phyloP scores from a whole-genome alignment of 2,329 filamentous ascomycete genomes.

The Aaosphaeria arxii region DNA sequence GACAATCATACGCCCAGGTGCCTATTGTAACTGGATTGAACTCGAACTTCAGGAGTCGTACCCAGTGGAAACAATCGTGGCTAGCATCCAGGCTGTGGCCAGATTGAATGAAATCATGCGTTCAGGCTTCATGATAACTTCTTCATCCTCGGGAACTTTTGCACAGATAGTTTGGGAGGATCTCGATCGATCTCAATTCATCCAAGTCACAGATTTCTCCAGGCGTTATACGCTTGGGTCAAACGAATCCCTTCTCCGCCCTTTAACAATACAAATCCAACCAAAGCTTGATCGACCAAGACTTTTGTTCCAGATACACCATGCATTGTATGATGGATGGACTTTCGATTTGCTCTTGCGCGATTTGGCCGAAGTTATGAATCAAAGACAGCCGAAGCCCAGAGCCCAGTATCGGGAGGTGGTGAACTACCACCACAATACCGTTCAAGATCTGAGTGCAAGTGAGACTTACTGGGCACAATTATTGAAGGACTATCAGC shows the following conservation, averaged over 20 bases:
- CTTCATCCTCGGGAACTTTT: conserved; percentile 45
- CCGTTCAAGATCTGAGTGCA: conserved; percentile 7
- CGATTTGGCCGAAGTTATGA: conserved; percentile 60
- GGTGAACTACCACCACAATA: conserved; percentile 47
- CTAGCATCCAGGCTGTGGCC: conserved; percentile 21
- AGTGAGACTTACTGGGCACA: conserved; percentile 66
- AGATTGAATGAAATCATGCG: conserved; percentile 64
- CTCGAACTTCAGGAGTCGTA: conserved; percentile 51
- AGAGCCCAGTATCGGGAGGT: conserved; percentile 63
- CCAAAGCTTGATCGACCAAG: conserved; percentile 8
- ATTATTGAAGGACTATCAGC: conserved; percentile 57
- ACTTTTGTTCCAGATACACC: conserved; percentile 63
- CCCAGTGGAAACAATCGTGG: conserved; percentile 38
- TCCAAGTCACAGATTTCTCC: conserved; percentile 37
- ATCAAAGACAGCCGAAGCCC: conserved; percentile 15
- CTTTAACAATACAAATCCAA: conserved; percentile 61
- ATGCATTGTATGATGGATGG: conserved; percentile 92
- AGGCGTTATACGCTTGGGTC: conserved; percentile 40
- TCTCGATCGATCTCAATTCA: conserved; percentile 46
- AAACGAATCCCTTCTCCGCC: conserved; percentile 50
- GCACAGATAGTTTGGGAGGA: conserved; percentile 63
- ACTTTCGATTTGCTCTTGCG: conserved; percentile 71
- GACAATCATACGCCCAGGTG: conserved; percentile 55
- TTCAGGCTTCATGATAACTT: conserved; percentile 65
- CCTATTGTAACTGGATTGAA: conserved; percentile 78